Evolutionary conservation across 179 eudicot genomes (phyloP), one percentile per base, ranked within the genome.

Genomic region (Silene coronaria): DNA sequence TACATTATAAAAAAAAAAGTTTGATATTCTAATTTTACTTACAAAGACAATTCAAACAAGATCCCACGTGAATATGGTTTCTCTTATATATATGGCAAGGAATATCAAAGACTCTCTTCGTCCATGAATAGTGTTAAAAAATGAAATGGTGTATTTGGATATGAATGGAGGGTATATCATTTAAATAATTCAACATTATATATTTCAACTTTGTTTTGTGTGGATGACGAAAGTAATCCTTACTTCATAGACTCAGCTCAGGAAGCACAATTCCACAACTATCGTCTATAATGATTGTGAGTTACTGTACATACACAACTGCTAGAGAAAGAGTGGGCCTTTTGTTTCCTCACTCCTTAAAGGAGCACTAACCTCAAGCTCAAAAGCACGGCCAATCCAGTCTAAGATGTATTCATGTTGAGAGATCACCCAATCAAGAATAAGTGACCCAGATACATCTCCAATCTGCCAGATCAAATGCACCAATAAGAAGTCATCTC

Each of bases 351-450:
- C 51, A 24, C 23, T 27, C 38, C 70, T 72, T 6, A n/a, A 70
- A 62, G 69, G 57, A 21, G 64, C 73, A 79, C 88, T 45, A 81
- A 93, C 98, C 98, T 93, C 98, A 77, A 91, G 89, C 74, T 87
- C 89, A 83, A 91, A 88, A 79, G 89, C 91, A 77, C 98, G 97
- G 76, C 87, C 87, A 57, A 92, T 89, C 98, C 98, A 93, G 80
- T 90, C 93, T 79, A 91, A 73, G 70, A 91, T 88, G 73, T 87
- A 84, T 59, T 78, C 80, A 68, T 91, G 91, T 82, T 93, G 96
- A 82, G 91, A 82, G 67, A 91, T 85, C 55, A 91, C 86, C 98
- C 98, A 93, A 64, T 93, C 97, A 75, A 93, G 97, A 81, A 93
- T 82, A 76, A 93, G 81, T 64, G 98, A 83, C 76, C 88, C 81